Conservation (phyloP, 257 asterid genomes). For the Anisodus acutangulus region DNA sequence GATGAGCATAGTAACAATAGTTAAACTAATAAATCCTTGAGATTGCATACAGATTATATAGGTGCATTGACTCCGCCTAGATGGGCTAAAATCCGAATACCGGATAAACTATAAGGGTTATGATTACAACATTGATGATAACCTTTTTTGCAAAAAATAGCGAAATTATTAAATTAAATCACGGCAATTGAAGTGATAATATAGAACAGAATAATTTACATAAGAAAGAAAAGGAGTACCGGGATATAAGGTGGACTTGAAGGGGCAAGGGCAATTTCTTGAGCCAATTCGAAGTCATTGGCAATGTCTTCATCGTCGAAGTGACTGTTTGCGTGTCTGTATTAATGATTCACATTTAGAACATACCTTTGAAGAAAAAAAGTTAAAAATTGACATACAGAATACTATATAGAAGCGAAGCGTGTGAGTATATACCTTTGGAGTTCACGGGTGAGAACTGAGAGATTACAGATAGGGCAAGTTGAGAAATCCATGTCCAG, state of each 20-base stretch:
- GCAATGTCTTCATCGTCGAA: conserved; percentile 45
- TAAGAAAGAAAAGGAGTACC: conserved; percentile 19
- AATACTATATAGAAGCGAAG: neutral
- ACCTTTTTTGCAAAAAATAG: neutral
- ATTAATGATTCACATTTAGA: neutral
- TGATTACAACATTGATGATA: neutral
- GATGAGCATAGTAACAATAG: too few relatives aligned
- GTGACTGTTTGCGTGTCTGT: conserved; percentile 50
- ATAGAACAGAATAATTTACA: neutral
- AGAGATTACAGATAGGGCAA: conserved; percentile 44
- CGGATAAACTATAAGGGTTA: too few relatives aligned
- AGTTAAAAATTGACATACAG: neutral
- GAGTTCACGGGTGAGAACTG: conserved; percentile 37
- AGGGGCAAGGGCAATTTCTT: conserved; percentile 33
- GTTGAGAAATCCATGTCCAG: conserved; percentile 33
- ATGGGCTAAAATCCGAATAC: too few relatives aligned
- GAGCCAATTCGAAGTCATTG: conserved; percentile 44
- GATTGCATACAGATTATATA: too few relatives aligned
- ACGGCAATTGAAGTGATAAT: neutral
- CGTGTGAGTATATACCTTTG: conserved; percentile 26
- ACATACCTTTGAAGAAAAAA: too few relatives aligned
- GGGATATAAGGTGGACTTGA: conserved; percentile 31
- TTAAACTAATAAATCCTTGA: too few relatives aligned
- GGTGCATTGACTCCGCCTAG: too few relatives aligned
- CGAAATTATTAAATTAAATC: neutral